Percentiles rank a stretch among this genome's conserved stretches.
phyloP scores from a whole-genome alignment of 805 yeast species.

The Candida incommunis region DNA sequence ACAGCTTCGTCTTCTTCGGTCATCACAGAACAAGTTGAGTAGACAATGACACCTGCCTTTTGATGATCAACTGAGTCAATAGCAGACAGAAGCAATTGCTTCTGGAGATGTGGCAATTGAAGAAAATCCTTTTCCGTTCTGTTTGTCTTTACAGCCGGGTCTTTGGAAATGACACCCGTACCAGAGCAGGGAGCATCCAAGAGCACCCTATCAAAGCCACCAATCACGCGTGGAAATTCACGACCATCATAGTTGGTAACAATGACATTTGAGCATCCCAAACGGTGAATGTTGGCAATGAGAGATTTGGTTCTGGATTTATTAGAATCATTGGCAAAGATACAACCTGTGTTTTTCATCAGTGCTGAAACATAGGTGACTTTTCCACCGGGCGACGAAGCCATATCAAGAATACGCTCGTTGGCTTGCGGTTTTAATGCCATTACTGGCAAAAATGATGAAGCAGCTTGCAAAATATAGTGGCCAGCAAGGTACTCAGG shows the following conservation, averaged over 20 bases:
- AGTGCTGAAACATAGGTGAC: conserved; percentile 88
- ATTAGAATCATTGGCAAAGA: conserved; percentile 94
- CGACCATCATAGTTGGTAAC: conserved; percentile 97
- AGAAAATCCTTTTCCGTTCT: conserved; percentile 95
- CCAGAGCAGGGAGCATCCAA: conserved; percentile 99
- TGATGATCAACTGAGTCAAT: conserved; percentile 94
- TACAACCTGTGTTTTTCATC: conserved; percentile 96
- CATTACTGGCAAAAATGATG: conserved; percentile 94
- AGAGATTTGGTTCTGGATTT: conserved; percentile 92
- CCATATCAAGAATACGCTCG: conserved; percentile 95
- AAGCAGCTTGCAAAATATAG: conserved; percentile 95
- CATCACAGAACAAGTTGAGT: conserved; percentile 96
- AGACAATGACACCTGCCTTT: conserved; percentile 80
- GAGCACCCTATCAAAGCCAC: conserved; percentile 91
- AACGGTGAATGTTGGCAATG: conserved; percentile 93
- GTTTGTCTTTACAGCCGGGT: conserved; percentile 81
- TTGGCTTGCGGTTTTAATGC: conserved; percentile 95
- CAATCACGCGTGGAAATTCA: conserved; percentile 95
- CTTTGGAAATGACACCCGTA: conserved; percentile 97
- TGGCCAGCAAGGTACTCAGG: conserved; percentile 98
- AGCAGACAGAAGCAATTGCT: conserved; percentile 84
- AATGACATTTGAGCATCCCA: conserved; percentile 92
- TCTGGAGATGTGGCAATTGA: conserved; percentile 92
- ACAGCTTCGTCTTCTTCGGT: conserved; percentile 98
- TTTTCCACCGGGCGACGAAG: conserved; percentile 99